Base-by-base conservation (phyloP, 192 early-diverging fungal species). In the Entomortierella beljakovae region DNA sequence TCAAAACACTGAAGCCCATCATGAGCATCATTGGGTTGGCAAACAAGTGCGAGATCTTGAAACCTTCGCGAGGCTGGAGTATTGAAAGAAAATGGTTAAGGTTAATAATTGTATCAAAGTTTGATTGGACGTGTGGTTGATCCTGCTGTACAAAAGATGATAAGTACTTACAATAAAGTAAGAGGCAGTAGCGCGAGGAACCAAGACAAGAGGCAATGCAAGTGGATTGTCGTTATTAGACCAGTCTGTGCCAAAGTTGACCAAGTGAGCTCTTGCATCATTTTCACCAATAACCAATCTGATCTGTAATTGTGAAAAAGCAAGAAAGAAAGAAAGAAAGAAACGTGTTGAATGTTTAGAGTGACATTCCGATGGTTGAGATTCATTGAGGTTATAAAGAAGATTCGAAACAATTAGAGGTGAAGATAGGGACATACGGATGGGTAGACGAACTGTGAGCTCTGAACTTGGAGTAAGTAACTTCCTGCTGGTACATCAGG, bases 1-100 rank as follows among this genome's bases (percentile, higher is more conserved):
- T 83, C 13, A 87, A 2, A 7, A 65, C 83, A 80, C 86, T 86
- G 40, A 86, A 61, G 20, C 86, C 88, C 80, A 87, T 83, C 84
- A 89, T 86, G 50, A 89, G 70, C 68, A 89, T 81, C 83, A 88
- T 86, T 9, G 88, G 88, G 71, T 89, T 89, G 49, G 82, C 81
- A 42, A 89, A 84, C 56, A 89, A 62, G 20, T 80, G 80, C 58
- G 81, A 66, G 26, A 86, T 35, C 43, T 85, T 86, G 61, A 89
- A 89, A 10, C 82, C 82, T 79, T 89, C 82, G 32, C 83, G 82
- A 70, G 79, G 64, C 88, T 89, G 29, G 15, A 61, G 5, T 51
- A 52, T 51, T 25, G 10, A 38, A 42, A 48, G 29, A 28, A 43
- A 25, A 50, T 32, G 49, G 35, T 50, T 33, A 29, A 10, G 34